Percentiles rank a stretch among this genome's conserved stretches.
Conservation (phyloP, 164 flowering plant species). For the Liquidambar formosana region DNA sequence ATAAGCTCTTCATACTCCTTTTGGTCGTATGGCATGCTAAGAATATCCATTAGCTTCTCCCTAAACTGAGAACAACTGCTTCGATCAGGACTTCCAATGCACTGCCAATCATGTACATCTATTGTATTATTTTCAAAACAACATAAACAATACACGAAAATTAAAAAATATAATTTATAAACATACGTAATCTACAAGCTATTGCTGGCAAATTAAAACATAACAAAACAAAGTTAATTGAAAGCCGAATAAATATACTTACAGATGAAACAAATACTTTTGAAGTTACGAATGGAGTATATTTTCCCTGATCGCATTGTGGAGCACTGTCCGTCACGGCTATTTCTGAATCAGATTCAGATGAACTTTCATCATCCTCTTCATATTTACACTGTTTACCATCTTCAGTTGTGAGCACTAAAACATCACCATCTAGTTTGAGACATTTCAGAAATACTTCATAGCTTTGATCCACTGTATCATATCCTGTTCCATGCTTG, state of each 20-base stretch:
- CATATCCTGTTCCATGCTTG: background rate
- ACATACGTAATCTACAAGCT: too few relatives aligned
- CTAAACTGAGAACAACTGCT: slow-evolving; percentile 11
- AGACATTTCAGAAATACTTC: slow-evolving; percentile 17
- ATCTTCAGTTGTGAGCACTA: slow-evolving; percentile 16
- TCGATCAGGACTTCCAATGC: slow-evolving; percentile 2
- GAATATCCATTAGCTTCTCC: slow-evolving; percentile 28
- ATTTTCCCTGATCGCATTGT: background rate
- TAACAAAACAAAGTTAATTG: background rate
- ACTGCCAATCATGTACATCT: slow-evolving; percentile 11
- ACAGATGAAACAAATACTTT: slow-evolving; percentile 12
- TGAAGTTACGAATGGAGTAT: slow-evolving; percentile 7
- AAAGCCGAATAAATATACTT: slow-evolving; percentile 3
- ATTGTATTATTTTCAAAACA: slow-evolving; percentile 13
- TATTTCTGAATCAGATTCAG: slow-evolving; percentile 34
- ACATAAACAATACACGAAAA: background rate
- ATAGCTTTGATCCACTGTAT: slow-evolving; percentile 29
- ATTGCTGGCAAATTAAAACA: background rate
- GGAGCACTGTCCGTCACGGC: background rate
- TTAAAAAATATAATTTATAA: background rate
- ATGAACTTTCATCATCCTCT: slow-evolving; percentile 9
- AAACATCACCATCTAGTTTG: slow-evolving; percentile 7
- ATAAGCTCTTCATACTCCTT: slow-evolving; percentile 25
- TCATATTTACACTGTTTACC: slow-evolving; percentile 26
- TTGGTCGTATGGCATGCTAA: slow-evolving; percentile 29